Evolutionary conservation across 768 basidiomycete genomes (phyloP).

Genomic region (Trametopsis cervina): DNA sequence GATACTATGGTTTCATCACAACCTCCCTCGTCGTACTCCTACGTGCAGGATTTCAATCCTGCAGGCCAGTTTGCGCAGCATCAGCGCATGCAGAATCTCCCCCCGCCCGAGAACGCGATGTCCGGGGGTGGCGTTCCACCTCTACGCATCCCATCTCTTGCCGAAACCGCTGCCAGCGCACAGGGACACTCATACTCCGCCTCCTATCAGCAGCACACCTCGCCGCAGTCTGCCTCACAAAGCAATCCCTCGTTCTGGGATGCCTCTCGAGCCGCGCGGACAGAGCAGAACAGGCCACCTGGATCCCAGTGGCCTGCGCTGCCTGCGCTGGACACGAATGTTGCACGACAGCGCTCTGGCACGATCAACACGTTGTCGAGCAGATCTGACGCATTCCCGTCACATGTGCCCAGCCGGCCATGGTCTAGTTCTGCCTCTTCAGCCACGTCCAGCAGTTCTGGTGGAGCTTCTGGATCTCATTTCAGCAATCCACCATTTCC

Average conservation of each 20-base stretch:
- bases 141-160: slow-evolving; percentile 11
- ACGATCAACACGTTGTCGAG: slow-evolving; percentile 2
- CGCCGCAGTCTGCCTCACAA: neutral
- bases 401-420: slow-evolving; percentile 17
- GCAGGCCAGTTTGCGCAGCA: slow-evolving; percentile 11
- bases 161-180: slow-evolving; percentile 6
- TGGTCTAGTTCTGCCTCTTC: slow-evolving; percentile 21
- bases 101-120: slow-evolving; percentile 6
- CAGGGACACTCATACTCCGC: slow-evolving; percentile 7
- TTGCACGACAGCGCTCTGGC: slow-evolving; percentile 12
- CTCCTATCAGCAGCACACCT: neutral
- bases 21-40: slow-evolving; percentile 8
- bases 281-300: slow-evolving; percentile 5
- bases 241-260: slow-evolving; percentile 14
- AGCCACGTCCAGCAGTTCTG: slow-evolving; percentile 18
- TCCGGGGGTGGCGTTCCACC: neutral
- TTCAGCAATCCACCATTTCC: slow-evolving; percentile 30
- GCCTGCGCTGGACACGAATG: slow-evolving; percentile 19
- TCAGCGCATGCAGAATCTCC: slow-evolving; percentile 14
- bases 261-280: slow-evolving; percentile 1
- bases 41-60: slow-evolving; percentile 11
- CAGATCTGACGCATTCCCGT: slow-evolving; percentile 18
- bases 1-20: slow-evolving; percentile 13
- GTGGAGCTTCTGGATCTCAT: slow-evolving; percentile 13
- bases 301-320: slow-evolving; percentile 15